A percentile compares a stretch with the other conserved stretches of the same genome.
phyloP scores from a whole-genome alignment of 148 eudicot species.

The Silene conica region DNA sequence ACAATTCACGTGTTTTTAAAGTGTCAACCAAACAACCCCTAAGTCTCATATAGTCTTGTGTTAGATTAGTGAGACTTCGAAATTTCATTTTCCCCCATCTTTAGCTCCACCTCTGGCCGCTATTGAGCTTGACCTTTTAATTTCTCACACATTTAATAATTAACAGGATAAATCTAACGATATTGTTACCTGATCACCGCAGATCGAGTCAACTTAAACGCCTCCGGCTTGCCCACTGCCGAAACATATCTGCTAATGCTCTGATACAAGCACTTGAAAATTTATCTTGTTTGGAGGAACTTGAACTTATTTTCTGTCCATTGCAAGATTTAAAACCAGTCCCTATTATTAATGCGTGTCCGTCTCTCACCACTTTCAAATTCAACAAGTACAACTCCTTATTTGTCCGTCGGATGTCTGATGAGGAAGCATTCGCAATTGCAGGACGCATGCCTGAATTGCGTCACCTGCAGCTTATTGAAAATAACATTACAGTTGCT shows the following conservation, averaged over 20 bases:
- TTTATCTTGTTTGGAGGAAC: constrained; percentile 28
- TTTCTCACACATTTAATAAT: too few relatives aligned
- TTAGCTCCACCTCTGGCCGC: too few relatives aligned
- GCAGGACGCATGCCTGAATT: constrained; percentile 38
- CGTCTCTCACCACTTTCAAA: neutral
- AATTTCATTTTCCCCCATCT: too few relatives aligned
- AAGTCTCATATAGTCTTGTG: too few relatives aligned
- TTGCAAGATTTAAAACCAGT: neutral
- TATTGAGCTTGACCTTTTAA: too few relatives aligned
- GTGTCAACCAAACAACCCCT: too few relatives aligned
- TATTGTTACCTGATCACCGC: neutral
- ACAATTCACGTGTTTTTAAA: too few relatives aligned
- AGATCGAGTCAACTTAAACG: neutral
- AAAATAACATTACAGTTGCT: constrained; percentile 45
- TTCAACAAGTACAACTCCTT: too few relatives aligned
- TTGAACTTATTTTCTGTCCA: neutral
- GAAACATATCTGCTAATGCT: constrained; percentile 23
- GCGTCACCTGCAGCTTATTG: constrained; percentile 48
- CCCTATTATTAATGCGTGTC: constrained; percentile 16
- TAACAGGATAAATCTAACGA: too few relatives aligned
- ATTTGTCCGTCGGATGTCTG: too few relatives aligned
- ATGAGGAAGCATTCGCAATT: neutral
- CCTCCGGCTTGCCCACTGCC: neutral
- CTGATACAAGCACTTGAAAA: constrained; percentile 38
- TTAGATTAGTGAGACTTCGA: too few relatives aligned